Evolutionary conservation across 1,139 yeast species (phyloP).

Genomic region (Taphrina wiesneri): DNA sequence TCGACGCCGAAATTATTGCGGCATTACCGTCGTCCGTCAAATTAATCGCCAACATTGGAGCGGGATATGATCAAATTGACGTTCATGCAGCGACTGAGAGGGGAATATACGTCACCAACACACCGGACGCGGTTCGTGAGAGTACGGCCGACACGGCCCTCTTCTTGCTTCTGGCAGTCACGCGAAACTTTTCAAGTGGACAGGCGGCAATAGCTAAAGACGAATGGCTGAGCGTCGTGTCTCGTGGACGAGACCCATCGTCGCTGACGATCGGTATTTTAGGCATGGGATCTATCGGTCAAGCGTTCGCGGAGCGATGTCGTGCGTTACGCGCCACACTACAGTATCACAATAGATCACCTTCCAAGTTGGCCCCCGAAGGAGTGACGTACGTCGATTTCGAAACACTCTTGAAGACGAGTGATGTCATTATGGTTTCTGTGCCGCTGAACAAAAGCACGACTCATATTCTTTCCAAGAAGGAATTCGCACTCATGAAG

Average conservation of each 20-base stretch:
- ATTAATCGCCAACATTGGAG: constrained; percentile 26
- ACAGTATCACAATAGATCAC: constrained; percentile 55
- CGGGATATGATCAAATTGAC: constrained; percentile 60
- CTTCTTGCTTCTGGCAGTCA: constrained; percentile 62
- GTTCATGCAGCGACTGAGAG: constrained; percentile 53
- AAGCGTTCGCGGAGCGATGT: constrained; percentile 58
- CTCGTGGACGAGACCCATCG: constrained; percentile 53
- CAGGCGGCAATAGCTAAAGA: background rate
- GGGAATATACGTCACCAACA: constrained; percentile 68
- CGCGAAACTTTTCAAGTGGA: constrained; percentile 48
- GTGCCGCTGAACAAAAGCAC: constrained; percentile 64
- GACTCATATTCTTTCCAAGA: constrained; percentile 58
- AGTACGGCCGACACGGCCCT: constrained; percentile 87
- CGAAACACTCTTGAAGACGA: constrained; percentile 56
- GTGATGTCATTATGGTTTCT: constrained; percentile 63
- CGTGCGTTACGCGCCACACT: constrained; percentile 66
- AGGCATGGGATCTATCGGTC: constrained; percentile 78
- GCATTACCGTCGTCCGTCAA: constrained; percentile 19
- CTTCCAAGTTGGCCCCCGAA: constrained; percentile 57
- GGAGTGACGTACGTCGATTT: constrained; percentile 54
- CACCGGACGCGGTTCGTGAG: constrained; percentile 69
- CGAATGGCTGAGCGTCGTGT: constrained; percentile 50
- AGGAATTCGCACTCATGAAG: constrained; percentile 59
- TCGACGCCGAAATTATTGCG: constrained; percentile 18
- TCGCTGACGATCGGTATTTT: constrained; percentile 56